Conservation (phyloP, 306 rosid genomes). For the Begonia fuchsioides region DNA sequence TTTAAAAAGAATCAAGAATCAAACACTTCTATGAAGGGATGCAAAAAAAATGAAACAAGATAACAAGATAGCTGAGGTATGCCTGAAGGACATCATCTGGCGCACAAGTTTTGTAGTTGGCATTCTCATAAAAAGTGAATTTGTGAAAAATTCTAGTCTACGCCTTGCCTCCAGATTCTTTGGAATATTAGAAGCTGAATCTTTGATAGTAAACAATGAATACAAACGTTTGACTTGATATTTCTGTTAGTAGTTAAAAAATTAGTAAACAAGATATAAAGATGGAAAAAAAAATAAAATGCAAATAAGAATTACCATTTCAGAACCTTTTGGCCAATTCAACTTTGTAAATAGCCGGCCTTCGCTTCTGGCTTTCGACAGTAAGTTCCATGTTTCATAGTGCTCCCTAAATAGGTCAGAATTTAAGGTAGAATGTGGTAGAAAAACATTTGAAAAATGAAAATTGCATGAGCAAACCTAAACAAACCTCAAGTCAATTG, state of each 20-base stretch:
- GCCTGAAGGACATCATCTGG: slow-evolving; percentile 83
- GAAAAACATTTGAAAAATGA: background rate
- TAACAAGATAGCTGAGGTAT: slow-evolving; percentile 1
- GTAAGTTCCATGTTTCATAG: slow-evolving; percentile 54
- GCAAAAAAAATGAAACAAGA: background rate
- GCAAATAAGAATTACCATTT: slow-evolving; percentile 33
- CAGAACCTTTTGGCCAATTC: slow-evolving; percentile 68
- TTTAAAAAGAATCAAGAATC: no score
- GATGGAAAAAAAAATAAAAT: background rate
- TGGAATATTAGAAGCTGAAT: slow-evolving; percentile 80
- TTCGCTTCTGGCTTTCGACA: slow-evolving; percentile 52
- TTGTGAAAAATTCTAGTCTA: slow-evolving; percentile 67
- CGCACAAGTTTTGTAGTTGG: slow-evolving; percentile 67
- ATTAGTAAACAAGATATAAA: slow-evolving; percentile 11
- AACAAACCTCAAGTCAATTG: slow-evolving; percentile 59
- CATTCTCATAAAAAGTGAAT: slow-evolving; percentile 89
- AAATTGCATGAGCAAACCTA: background rate
- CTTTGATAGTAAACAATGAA: slow-evolving; percentile 75
- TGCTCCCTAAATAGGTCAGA: slow-evolving; percentile 31
- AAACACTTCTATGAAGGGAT: no score
- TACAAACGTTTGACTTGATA: slow-evolving; percentile 65
- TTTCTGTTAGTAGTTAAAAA: slow-evolving; percentile 29
- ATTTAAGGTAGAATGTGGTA: slow-evolving; percentile 3
- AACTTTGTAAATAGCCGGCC: slow-evolving; percentile 67
- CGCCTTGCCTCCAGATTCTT: slow-evolving; percentile 88